phyloP scores from a whole-genome alignment of 2,329 filamentous ascomycete genomes.

The Zymoseptoria tritici region DNA sequence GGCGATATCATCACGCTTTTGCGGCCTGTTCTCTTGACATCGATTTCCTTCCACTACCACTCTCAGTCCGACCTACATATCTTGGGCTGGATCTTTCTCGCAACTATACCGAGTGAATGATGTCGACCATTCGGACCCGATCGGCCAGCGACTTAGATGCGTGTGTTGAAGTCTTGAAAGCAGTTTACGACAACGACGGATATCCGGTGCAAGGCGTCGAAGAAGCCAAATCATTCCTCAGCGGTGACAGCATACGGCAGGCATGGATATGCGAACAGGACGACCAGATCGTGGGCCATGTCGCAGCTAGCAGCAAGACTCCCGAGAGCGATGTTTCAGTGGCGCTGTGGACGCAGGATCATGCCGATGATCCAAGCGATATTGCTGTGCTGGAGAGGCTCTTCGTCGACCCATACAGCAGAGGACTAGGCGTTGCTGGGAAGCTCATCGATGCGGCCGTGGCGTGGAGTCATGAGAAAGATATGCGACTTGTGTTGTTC shows the following conservation, averaged over 20 bases:
- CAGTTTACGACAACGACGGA: conserved; percentile 16
- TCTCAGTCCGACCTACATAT: too few species aligned
- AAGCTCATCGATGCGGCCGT: conserved; percentile 14
- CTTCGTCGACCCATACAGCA: conserved; percentile 18
- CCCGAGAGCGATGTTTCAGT: conserved; percentile 16
- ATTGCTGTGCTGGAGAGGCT: conserved; percentile 22
- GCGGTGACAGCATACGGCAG: conserved; percentile 2
- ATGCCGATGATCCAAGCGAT: conserved; percentile 3
- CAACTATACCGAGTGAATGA: too few species aligned
- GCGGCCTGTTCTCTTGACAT: too few species aligned
- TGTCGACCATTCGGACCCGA: conserved; percentile 12
- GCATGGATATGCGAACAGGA: conserved; percentile 20
- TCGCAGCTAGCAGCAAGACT: conserved; percentile 5
- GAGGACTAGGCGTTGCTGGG: conserved; percentile 15
- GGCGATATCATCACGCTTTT: too few species aligned
- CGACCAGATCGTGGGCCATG: conserved; percentile 17
- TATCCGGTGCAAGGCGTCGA: conserved; percentile 24
- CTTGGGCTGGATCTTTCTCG: too few species aligned
- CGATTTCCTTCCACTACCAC: too few species aligned
- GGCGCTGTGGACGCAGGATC: conserved; percentile 7
- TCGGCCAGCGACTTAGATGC: conserved; percentile 14
- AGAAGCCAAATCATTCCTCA: conserved; percentile 11
- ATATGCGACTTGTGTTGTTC: conserved; percentile 16
- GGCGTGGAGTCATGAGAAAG: conserved; percentile 5
- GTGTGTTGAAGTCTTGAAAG: conserved; percentile 16